A percentile compares a stretch with the other conserved stretches of the same genome.
phyloP scores from a whole-genome alignment of 371 early-diverging fungal genomes.

The Mucor racemosus region DNA sequence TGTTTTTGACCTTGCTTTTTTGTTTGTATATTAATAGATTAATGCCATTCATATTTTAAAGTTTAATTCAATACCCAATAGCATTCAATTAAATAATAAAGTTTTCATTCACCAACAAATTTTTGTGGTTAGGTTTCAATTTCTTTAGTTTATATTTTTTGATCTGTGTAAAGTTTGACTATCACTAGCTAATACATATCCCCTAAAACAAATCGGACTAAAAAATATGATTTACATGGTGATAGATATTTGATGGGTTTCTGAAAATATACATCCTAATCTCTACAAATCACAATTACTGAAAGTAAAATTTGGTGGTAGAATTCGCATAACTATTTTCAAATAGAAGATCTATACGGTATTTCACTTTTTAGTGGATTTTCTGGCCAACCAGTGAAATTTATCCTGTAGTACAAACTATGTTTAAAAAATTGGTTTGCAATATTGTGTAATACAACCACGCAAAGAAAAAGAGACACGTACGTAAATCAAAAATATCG shows the following conservation, averaged over 20 bases:
- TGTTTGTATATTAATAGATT: background rate
- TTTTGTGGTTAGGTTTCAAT: too few species aligned
- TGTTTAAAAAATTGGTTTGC: background rate
- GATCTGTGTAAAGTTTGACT: too few species aligned
- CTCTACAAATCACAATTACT: background rate
- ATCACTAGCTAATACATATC: too few species aligned
- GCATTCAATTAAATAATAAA: too few species aligned
- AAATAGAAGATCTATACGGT: background rate
- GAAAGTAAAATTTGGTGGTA: background rate
- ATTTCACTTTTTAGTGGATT: background rate
- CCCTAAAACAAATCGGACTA: too few species aligned
- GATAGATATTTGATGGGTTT: too few species aligned
- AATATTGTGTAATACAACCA: background rate
- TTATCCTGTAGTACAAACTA: background rate
- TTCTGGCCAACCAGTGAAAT: background rate
- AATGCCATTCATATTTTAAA: slow-evolving; percentile 1
- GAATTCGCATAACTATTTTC: background rate
- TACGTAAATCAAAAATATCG: background rate
- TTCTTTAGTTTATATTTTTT: too few species aligned
- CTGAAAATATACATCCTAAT: too few species aligned
- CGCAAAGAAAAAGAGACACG: background rate
- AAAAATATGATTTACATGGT: too few species aligned
- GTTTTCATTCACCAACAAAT: too few species aligned
- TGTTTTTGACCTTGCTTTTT: background rate
- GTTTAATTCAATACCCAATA: background rate